phyloP scores from a whole-genome alignment of 2,329 filamentous ascomycete species.

The Lithohypha guttulata region DNA sequence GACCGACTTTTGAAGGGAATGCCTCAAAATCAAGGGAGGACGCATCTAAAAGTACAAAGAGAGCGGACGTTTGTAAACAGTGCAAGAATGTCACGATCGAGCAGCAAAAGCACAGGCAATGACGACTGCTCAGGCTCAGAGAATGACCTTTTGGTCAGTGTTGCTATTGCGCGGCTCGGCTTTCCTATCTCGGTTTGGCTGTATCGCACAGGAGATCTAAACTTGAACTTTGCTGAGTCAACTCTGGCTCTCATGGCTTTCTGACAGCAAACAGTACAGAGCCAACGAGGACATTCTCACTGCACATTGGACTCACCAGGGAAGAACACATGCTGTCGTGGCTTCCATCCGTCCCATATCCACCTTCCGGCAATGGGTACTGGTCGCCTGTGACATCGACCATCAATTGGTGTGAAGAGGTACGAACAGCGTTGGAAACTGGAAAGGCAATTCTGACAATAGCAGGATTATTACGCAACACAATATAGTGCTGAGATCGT shows the following conservation, averaged over 20 bases:
- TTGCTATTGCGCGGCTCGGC: too few species aligned
- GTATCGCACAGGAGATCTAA: too few species aligned
- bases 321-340: conserved; percentile 7
- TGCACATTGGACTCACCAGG: too few species aligned
- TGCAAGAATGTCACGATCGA: too few species aligned
- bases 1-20: conserved; percentile 11
- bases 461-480: conserved; percentile 9
- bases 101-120: neutral
- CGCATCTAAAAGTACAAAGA: conserved; percentile 22
- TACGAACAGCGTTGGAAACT: neutral
- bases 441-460: too few species aligned
- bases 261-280: too few species aligned
- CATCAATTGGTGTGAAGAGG: conserved; percentile 12
- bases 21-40: conserved; percentile 6
- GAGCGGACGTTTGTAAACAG: conserved; percentile 9
- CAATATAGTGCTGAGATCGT: conserved; percentile 47
- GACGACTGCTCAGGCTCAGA: too few species aligned
- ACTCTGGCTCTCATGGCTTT: too few species aligned
- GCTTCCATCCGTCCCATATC: conserved; percentile 9
- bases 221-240: too few species aligned
- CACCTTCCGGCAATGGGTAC: conserved; percentile 8
- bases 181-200: too few species aligned
- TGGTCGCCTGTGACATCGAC: conserved; percentile 12
- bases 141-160: too few species aligned
- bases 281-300: too few species aligned